Base-by-base conservation (phyloP, 2,329 filamentous ascomycete species). In the Rutstroemia sp. region DNA sequence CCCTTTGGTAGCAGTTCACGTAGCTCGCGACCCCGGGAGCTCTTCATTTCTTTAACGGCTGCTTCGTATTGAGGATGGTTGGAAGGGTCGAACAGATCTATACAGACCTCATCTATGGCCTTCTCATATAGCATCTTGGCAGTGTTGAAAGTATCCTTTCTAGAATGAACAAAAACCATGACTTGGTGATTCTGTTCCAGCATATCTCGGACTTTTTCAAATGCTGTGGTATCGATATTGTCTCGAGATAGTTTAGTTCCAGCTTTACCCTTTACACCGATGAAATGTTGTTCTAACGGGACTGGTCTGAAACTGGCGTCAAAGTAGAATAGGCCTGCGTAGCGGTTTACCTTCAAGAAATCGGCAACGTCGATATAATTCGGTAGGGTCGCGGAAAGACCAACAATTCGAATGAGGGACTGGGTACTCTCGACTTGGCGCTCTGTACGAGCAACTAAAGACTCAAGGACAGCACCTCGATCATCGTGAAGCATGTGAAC, bases 401-500 rank as follows among this genome's bases (percentile, higher is more conserved):
- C 94, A 49, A 99, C 84, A 57, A 99, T 95, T 23, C 95, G 89
- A 67, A 99, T 99, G 49, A 99, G 79, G 1, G 91, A 96, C 71
- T 99, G 94, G 0, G 94, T 99, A 71, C 92, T 96, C 73, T 99
- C 95, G 0, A 99, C 95, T 68, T 99, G 94, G 61, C 94, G 81
- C 73, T 97, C 87, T 0, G 95, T 99, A 65, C 94, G 83, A 10
- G 94, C 94, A 16, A 99, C 95, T 21, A 99, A 78, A 5, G 92
- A 96, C 70, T 99, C 94, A 27, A 99, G 80, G 0, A 99, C 95
- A 12, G 95, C 91, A 67, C 94, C 94, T 70, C 94, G 85, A 71
- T 97, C 94, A 70, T 99, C 94, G 67, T 99, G 95, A 66, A 99
- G 85, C 95, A 99, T 99, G 69, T 99, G 94, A 1, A 99, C 94